Evolutionary conservation across 495 filamentous ascomycete genomes (phyloP), one percentile per base, ranked within the genome.

Genomic region (Mytilinidion resinicola): DNA sequence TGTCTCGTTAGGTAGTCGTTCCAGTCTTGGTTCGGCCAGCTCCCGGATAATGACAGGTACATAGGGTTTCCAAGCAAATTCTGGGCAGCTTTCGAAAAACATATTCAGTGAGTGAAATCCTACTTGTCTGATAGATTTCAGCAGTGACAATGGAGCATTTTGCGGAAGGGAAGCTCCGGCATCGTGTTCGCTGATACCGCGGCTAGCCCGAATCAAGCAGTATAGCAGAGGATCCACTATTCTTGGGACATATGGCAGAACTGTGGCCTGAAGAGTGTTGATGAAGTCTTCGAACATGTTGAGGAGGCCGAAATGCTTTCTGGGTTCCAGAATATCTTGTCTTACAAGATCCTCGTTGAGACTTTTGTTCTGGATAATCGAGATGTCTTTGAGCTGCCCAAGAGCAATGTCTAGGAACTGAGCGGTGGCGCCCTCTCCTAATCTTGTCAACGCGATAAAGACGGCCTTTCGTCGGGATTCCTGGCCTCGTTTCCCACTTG

Each of bases 221-320:
- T 88, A 90, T 2, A 96, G 69, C 7, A 95, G 75, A 2, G 89
- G 81, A 64, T 91, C 81, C 65, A 89, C 75, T 7, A 96, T 70
- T 10, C 77, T 74, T 37, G 77, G 70, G 30, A 84, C 76, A 59
- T 85, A 89, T 0, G 82, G 76, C 5, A 71, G 56, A 55, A 95
- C 79, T 19, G 80, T 83, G 14, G 76, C 82, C 43, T 90, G 88
- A 21, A 96, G 78, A 34, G 90, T 88, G 21, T 85, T 84, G 59
- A 96, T 82, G 67, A 97, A 80, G n/a, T 90, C 84, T 52, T 91
- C 85, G 43, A 93, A 77, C 89, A 97, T 92, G 67, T 91, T 91
- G 42, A 96, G 69, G 61, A 96, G 76, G 70, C 93, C 93, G 53
- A 90, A 75, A 66, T 96, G 92, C 72, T 90, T 91, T 59, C 91